phyloP scores from a whole-genome alignment of 2,329 filamentous ascomycete genomes.

The Rhinocladiella similis region DNA sequence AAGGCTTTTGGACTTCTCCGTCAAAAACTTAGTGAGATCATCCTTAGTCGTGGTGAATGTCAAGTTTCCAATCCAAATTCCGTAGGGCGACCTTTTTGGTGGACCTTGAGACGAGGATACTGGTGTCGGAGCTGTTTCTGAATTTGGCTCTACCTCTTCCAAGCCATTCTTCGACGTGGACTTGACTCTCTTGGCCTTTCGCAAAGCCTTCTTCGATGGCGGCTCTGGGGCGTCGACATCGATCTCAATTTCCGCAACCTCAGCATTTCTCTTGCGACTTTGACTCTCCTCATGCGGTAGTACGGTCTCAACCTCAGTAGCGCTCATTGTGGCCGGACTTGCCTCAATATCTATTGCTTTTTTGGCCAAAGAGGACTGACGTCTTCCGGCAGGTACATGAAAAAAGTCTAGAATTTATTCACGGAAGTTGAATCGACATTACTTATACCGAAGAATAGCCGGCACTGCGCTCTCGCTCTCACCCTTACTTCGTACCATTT shows the following conservation, averaged over 20 bases:
- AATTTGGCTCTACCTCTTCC: conserved; percentile 35
- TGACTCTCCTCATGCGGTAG: background rate
- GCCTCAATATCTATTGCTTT: background rate
- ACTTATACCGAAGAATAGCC: background rate
- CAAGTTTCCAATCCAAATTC: conserved; percentile 95
- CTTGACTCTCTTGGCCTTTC: conserved; percentile 75
- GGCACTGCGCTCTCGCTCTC: no score
- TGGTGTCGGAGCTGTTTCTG: background rate
- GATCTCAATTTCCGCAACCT: conserved; percentile 71
- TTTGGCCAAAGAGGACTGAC: background rate
- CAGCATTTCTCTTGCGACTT: conserved; percentile 24
- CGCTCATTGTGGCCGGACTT: conserved; percentile 20
- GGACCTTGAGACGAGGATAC: conserved; percentile 36
- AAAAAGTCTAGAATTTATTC: conserved; percentile 1
- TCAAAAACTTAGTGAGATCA: conserved; percentile 76
- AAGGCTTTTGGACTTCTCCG: conserved; percentile 23
- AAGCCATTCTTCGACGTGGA: conserved; percentile 1
- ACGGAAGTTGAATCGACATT: conserved; percentile 7
- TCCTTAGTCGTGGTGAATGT: conserved; percentile 76
- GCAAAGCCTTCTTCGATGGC: conserved; percentile 88
- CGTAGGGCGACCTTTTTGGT: conserved; percentile 68
- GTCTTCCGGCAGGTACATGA: background rate
- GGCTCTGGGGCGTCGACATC: conserved; percentile 88
- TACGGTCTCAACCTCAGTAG: conserved; percentile 3
- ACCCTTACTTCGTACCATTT: no score